phyloP scores from a whole-genome alignment of 148 eudicot genomes.

The Silene uniflora region DNA sequence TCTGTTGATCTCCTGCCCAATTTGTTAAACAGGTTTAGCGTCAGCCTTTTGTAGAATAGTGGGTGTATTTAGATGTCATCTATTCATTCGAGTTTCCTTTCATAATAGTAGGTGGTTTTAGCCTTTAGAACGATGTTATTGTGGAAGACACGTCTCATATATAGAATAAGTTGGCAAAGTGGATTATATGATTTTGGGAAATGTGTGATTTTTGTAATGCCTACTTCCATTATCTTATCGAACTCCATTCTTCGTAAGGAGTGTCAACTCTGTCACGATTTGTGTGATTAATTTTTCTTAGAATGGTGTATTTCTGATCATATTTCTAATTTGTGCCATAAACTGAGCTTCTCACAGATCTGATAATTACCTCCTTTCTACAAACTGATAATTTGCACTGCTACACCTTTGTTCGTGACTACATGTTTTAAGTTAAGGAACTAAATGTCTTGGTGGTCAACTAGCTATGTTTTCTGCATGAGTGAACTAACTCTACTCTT shows the following conservation, averaged over 20 bases:
- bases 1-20: neutral
- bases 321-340: neutral
- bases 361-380: neutral
- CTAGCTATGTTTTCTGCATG: neutral
- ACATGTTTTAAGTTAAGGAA: neutral
- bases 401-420: neutral
- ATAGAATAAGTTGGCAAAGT: neutral
- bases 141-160: neutral
- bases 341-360: neutral
- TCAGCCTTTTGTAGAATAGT: neutral
- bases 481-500: slow-evolving; percentile 36
- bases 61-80: neutral
- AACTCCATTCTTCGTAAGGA: neutral
- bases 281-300: neutral
- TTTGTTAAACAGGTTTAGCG: neutral
- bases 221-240: neutral
- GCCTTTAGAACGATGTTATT: neutral
- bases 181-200: neutral
- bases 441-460: neutral
- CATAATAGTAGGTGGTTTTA: neutral
- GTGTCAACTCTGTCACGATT: neutral
- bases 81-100: neutral
- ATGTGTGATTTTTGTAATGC: neutral
- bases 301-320: neutral
- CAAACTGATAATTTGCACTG: neutral